These are phyloP conservation scores for Xylaria castorea DNA, from an alignment of 495 filamentous ascomycete genomes.

Conservation along the genomic window DNA sequence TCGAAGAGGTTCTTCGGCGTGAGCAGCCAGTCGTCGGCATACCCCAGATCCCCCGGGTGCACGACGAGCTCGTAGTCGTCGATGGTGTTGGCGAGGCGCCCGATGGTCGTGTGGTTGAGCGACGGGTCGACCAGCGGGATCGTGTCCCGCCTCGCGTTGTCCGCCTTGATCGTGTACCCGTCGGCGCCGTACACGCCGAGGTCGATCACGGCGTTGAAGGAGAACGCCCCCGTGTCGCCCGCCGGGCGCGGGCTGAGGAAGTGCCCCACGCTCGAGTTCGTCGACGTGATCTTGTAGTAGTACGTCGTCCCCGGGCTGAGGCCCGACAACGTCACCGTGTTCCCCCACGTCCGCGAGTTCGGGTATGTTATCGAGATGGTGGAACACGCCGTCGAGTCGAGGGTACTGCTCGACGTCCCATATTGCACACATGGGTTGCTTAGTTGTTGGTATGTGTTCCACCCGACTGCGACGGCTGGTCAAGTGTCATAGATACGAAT, in stretches of 20 bases:
- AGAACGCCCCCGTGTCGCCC: constrained; percentile 51
- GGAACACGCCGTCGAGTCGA: constrained; percentile 45
- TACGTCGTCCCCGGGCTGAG: constrained; percentile 51
- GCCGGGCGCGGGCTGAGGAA: constrained; percentile 61
- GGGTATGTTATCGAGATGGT: constrained; percentile 47
- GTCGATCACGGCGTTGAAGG: constrained; percentile 52
- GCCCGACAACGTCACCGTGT: constrained; percentile 45
- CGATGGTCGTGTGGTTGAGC: constrained; percentile 69
- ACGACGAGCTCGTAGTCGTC: constrained; percentile 66
- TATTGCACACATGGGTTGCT: constrained; percentile 53
- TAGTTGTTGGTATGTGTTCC: constrained; percentile 54
- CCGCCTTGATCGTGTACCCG: constrained; percentile 59
- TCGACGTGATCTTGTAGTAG: constrained; percentile 61
- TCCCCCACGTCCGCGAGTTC: constrained; percentile 49
- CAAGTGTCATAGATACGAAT: constrained; percentile 14
- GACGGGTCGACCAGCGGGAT: constrained; percentile 60
- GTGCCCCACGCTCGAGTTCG: constrained; percentile 61
- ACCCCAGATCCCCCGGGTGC: constrained; percentile 61
- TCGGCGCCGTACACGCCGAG: constrained; percentile 61
- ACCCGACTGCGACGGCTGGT: constrained; percentile 62
- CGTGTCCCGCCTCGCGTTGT: constrained; percentile 58
- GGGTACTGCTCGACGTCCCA: constrained; percentile 42
- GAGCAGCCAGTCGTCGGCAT: constrained; percentile 57
- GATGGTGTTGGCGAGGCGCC: constrained; percentile 59
- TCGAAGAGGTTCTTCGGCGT: constrained; percentile 50